These are phyloP conservation scores for Schizochytrium sp. DNA, from an alignment of 108 stramenopile species.

Conservation along the genomic window DNA sequence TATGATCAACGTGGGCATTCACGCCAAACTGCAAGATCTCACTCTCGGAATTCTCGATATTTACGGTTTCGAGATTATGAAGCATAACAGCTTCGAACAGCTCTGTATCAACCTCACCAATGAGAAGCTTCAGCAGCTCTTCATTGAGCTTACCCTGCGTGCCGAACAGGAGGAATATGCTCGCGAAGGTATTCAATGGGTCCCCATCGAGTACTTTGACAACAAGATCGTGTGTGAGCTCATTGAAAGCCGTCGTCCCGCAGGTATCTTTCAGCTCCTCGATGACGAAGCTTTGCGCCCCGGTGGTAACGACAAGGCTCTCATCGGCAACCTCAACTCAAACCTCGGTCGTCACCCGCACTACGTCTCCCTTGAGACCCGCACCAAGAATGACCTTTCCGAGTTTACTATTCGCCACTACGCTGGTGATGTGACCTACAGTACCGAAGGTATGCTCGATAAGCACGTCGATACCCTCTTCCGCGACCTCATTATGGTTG, in stretches of 20 bases:
- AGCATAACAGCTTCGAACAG: conserved; percentile 72
- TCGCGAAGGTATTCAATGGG: conserved; percentile 74
- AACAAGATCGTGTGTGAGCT: conserved; percentile 75
- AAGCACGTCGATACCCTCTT: conserved; percentile 97
- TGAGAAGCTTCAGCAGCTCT: conserved; percentile 79
- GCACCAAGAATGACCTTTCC: conserved; percentile 80
- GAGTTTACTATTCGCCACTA: conserved; percentile 92
- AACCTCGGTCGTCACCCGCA: conserved; percentile 40
- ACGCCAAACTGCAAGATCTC: not conserved
- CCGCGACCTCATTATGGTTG: conserved; percentile 85
- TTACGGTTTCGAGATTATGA: conserved; percentile 71
- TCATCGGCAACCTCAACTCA: conserved; percentile 27
- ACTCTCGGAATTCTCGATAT: conserved; percentile 72
- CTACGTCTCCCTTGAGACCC: conserved; percentile 60
- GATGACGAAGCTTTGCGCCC: conserved; percentile 68
- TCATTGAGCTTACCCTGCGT: conserved; percentile 75
- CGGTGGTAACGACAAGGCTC: conserved; percentile 56
- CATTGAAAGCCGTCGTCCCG: conserved; percentile 71
- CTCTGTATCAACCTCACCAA: conserved; percentile 76
- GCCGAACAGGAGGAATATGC: conserved; percentile 79
- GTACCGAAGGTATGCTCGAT: conserved; percentile 92
- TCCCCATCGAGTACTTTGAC: conserved; percentile 72
- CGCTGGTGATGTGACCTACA: conserved; percentile 93
- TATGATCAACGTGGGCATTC: conserved; percentile 65
- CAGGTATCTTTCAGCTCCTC: conserved; percentile 69